A percentile compares a stretch with the other conserved stretches of the same genome.
Evolutionary conservation across 768 basidiomycete species (phyloP).

Genomic region (Lactarius evosmus): DNA sequence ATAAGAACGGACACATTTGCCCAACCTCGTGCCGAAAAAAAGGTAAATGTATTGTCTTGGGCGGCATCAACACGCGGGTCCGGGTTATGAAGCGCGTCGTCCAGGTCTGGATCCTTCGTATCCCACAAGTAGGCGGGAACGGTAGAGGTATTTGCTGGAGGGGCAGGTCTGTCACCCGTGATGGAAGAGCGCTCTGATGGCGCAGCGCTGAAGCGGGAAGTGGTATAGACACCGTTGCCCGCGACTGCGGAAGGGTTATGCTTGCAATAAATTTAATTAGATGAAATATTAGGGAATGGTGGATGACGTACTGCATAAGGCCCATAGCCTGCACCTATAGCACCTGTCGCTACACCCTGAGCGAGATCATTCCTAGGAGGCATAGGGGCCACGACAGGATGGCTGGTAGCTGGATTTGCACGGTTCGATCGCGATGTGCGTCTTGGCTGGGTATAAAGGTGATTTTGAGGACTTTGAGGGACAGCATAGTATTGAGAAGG

Average conservation of each 20-base stretch:
- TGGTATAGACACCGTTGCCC: constrained; percentile 43
- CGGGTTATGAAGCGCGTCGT: constrained; percentile 88
- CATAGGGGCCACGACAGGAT: constrained; percentile 19
- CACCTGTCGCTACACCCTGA: constrained; percentile 75
- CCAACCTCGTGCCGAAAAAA: constrained; percentile 84
- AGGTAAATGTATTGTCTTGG: constrained; percentile 56
- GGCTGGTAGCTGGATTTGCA: constrained; percentile 23
- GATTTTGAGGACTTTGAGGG: constrained; percentile 50
- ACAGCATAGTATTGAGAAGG: constrained; percentile 63
- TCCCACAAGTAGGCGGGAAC: constrained; percentile 77
- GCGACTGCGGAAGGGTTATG: constrained; percentile 49
- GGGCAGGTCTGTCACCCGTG: constrained; percentile 39
- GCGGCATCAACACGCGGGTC: constrained; percentile 69
- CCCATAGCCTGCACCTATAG: constrained; percentile 77
- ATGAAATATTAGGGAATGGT: not conserved
- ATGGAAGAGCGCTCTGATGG: constrained; percentile 45
- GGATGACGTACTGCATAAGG: constrained; percentile 67
- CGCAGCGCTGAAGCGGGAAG: constrained; percentile 56
- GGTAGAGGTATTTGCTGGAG: constrained; percentile 51
- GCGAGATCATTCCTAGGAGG: constrained; percentile 52
- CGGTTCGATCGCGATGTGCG: constrained; percentile 26
- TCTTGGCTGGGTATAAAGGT: constrained; percentile 21
- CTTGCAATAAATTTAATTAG: constrained; percentile 30
- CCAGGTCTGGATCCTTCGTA: constrained; percentile 75
- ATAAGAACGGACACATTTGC: constrained; percentile 72